Conservation (phyloP, 495 filamentous ascomycete genomes). For the Stereocaulon alpinum region DNA sequence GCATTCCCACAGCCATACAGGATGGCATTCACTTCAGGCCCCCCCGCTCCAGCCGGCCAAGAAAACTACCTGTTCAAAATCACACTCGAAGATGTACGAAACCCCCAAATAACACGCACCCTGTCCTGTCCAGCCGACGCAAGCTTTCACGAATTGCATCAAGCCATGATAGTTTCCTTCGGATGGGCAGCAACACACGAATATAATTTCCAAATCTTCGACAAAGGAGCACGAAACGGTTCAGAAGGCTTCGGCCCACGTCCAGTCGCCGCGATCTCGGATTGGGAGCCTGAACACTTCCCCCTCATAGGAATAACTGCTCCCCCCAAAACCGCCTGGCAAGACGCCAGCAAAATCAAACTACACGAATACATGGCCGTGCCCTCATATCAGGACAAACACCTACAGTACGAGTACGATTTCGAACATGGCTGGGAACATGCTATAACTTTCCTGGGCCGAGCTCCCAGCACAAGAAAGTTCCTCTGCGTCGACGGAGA, state of each 20-base stretch:
- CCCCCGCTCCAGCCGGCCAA: background rate
- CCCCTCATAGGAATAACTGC: constrained; percentile 17
- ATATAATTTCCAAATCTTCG: constrained; percentile 14
- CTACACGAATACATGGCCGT: constrained; percentile 14
- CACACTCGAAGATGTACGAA: background rate
- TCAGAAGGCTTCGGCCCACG: background rate
- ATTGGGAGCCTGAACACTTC: constrained; percentile 16
- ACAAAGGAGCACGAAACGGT: background rate
- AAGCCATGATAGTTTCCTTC: constrained; percentile 28
- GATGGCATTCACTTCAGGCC: background rate
- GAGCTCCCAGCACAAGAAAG: constrained; percentile 9
- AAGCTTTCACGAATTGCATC: constrained; percentile 24
- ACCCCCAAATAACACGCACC: constrained; percentile 26
- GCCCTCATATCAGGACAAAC: constrained; percentile 13
- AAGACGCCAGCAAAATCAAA: background rate
- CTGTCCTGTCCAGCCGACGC: constrained; percentile 28
- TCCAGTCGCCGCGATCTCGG: constrained; percentile 23
- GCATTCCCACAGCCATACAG: background rate
- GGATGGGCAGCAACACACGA: constrained; percentile 24
- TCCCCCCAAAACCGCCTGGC: constrained; percentile 12
- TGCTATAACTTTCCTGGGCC: constrained; percentile 19
- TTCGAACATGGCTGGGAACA: constrained; percentile 29
- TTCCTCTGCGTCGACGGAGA: constrained; percentile 19
- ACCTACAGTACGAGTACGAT: constrained; percentile 26
- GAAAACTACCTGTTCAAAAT: background rate